Base-by-base conservation (phyloP, 441 rosid genomes). In the Gossypium davidsonii region DNA sequence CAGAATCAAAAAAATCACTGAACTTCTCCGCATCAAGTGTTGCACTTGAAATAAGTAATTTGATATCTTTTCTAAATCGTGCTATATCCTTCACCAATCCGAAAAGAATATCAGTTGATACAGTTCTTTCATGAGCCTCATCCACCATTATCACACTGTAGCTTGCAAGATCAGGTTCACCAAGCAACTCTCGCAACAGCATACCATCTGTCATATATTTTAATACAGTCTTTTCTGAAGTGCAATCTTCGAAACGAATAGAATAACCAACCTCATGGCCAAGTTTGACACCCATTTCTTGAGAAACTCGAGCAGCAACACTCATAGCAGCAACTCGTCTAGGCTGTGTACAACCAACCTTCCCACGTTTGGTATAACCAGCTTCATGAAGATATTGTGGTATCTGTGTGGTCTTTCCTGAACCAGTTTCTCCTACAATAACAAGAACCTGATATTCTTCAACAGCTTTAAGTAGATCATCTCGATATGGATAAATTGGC, bases 271-370 rank as follows among this genome's bases (percentile, higher is more conserved):
- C 95, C 89, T 91, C 98, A 12, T 96, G 98, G 57, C 99, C 98
- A 80, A 95, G 99, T 81, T 95, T 91, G 79, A 95, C 91, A 55
- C 97, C 98, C 95, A 95, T 85, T 81, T 95, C 99, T 78, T 93
- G 98, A 78, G 99, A 88, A 83, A 95, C 99, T 77, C 98, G 91
- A 69, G 97, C 97, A 79, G 99, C 91, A 79, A 93, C 98, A 77
- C 98, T 95, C 98, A 91, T 93, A 51, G 98, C 99, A 70, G 99
- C 99, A 82, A 96, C 99, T 73, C 97, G 83, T 67, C 99, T 88
- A 57, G 97, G 98, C 82, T 96, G 99, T 14, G 99, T 91, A 82
- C 99, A 95, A 67, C 93, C 98, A 81, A 93, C 73, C 96, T 87
- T 91, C 70, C 99, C 99, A 25, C 79, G 85, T 84, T 88, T 91